Conservation (phyloP, 331 rosid genomes). For the Malus hybrid region DNA sequence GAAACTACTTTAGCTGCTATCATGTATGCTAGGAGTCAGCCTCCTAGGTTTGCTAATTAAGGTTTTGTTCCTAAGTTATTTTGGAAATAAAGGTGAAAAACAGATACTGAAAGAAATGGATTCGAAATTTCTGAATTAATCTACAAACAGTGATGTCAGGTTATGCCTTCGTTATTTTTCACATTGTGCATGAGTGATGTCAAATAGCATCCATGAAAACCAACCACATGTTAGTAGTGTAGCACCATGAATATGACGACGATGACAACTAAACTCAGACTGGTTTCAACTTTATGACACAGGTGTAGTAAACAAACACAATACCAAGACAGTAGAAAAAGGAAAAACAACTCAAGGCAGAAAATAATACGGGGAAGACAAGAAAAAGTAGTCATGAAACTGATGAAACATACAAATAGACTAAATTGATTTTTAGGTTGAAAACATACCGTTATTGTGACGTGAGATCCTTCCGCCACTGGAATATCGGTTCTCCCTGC, state of each 20-base stretch:
- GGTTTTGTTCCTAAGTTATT: background rate
- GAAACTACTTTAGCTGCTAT: background rate
- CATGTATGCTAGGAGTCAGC: background rate
- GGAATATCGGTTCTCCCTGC: constrained; percentile 92
- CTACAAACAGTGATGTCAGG: background rate
- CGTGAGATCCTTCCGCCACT: constrained; percentile 91
- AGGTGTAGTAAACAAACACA: background rate
- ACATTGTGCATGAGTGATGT: background rate
- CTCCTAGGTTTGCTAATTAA: background rate
- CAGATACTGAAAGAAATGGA: background rate
- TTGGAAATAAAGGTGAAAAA: background rate
- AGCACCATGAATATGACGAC: background rate
- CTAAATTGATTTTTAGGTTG: background rate
- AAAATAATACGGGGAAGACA: background rate
- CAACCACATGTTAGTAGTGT: background rate
- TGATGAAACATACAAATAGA: background rate
- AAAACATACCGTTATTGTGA: constrained; percentile 59
- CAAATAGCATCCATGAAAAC: background rate
- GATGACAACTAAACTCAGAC: background rate
- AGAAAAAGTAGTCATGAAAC: background rate
- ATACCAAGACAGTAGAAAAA: background rate
- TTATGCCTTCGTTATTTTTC: background rate
- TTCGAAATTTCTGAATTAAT: background rate
- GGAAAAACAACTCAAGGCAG: background rate
- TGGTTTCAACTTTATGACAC: background rate